Evolutionary conservation across 176 grass and related monocot species (phyloP).

Genomic region (Themeda triandra): DNA sequence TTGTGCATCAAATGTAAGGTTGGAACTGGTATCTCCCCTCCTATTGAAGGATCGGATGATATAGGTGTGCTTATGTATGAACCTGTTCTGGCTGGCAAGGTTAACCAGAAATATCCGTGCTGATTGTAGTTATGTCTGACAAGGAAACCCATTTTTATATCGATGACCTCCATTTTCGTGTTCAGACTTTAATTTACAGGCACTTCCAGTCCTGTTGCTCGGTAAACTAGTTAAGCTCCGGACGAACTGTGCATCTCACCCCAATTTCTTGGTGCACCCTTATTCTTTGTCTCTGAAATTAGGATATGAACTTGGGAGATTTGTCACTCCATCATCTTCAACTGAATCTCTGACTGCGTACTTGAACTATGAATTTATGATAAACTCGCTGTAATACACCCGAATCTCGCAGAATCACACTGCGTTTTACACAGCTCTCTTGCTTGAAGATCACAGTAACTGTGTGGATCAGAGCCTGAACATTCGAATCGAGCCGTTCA

Average conservation of each 20-base stretch:
- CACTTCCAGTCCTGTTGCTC: not conserved
- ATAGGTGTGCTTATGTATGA: not conserved
- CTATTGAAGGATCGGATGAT: not conserved
- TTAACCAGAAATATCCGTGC: not conserved
- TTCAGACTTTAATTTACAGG: not conserved
- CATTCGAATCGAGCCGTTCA: not conserved
- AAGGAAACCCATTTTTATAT: not conserved
- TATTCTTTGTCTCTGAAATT: not conserved
- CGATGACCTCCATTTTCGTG: not conserved
- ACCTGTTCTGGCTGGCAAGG: not conserved
- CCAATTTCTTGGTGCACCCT: not conserved
- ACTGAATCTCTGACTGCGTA: not conserved
- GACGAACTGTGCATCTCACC: not conserved
- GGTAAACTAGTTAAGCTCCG: not conserved
- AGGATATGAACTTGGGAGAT: not conserved
- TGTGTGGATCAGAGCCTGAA: not conserved
- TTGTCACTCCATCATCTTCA: not conserved
- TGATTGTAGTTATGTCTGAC: not conserved
- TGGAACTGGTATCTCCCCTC: not conserved
- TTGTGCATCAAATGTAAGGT: constrained; percentile 34
- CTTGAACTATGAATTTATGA: too few relatives aligned
- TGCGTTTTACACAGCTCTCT: not conserved
- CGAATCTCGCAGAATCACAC: too few relatives aligned
- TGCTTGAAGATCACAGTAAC: not conserved
- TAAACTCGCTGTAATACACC: too few relatives aligned